Evolutionary conservation across 768 basidiomycete species (phyloP), one percentile per base, ranked within the genome.

Genomic region (Pulveroboletus ravenelii): DNA sequence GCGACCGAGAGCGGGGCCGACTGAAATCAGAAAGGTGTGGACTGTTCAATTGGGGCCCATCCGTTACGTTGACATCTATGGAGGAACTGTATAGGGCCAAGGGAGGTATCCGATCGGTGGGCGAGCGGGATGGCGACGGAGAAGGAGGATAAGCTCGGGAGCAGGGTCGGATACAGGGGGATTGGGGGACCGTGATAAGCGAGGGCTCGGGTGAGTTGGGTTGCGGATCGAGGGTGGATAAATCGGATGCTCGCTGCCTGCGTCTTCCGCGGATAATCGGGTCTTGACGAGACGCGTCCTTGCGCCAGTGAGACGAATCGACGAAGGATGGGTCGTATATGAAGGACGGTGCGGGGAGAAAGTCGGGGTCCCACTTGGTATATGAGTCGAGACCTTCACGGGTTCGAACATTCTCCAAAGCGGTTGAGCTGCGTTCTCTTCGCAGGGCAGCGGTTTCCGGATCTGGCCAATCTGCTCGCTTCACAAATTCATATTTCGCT

Each of bases 401-500:
- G n/a, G 79, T 77, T 60, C 72, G 73, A 15, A 76, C 72, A 17
- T 79, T 74, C 51, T 85, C 81, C 48, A 86, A 64, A 18, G 73
- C 74, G 17, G 81, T 79, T 32, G 76, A 72, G 61, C 87, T 89
- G 65, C 78, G 81, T 62, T 87, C 84, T 51, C 87, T 74, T 50
- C 87, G 75, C 43, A 83, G 72, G 17, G 83, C 85, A 48, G 82
- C 85, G 6, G 79, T 73, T 70, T 89, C 89, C 36, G 85, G 79
- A 65, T 88, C 87, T 1, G 85, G 87, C 89, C 89, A 90, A 56
- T 87, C 89, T 14, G 89, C 82, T 38, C 89, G 80, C 63, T 88
- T 89, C 41, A 90, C 86, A 59, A 89, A 89, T 72, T 89, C 80
- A 62, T 82, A 89, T 61, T 83, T 78, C 15, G 86, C 77, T 54